A percentile compares a stretch with the other conserved stretches of the same genome.
Evolutionary conservation across 768 basidiomycete species (phyloP).

Genomic region (Hortiboletus flavorubellus): DNA sequence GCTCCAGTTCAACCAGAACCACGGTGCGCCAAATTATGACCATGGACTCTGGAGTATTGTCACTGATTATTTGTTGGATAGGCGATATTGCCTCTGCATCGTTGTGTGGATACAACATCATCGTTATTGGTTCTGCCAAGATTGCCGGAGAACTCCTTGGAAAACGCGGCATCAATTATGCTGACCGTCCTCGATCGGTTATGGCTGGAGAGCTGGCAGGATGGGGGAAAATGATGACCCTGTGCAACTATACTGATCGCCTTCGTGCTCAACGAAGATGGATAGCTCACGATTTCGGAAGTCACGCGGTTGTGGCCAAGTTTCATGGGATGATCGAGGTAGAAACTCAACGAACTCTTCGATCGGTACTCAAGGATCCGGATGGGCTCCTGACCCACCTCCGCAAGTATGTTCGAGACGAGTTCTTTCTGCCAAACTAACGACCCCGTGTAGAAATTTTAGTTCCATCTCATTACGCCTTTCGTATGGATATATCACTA

Average conservation of each 20-base stretch:
- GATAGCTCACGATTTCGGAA: constrained; percentile 13
- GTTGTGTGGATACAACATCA: constrained; percentile 30
- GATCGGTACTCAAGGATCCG: constrained; percentile 9
- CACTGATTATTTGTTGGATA: not conserved
- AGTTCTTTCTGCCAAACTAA: not conserved
- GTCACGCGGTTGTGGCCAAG: constrained; percentile 8
- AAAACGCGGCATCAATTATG: constrained; percentile 41
- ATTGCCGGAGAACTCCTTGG: constrained; percentile 44
- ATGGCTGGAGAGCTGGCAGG: constrained; percentile 19
- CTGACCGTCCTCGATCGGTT: constrained; percentile 22
- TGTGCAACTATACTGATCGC: constrained; percentile 6
- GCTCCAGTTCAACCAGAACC: constrained; percentile 1
- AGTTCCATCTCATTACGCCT: constrained; percentile 33
- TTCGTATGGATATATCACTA: constrained; percentile 38
- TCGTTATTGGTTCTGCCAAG: constrained; percentile 42
- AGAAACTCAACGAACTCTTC: constrained; percentile 15
- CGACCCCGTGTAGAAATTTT: not conserved
- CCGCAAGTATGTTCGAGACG: constrained; percentile 9
- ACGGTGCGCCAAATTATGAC: constrained; percentile 4
- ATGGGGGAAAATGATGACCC: constrained; percentile 15
- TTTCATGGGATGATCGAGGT: constrained; percentile 16
- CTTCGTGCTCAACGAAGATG: constrained; percentile 14
- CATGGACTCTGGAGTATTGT: too few relatives aligned
- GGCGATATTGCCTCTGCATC: constrained; percentile 13
- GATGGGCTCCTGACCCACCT: constrained; percentile 4